Evolutionary conservation across 208 protist species (phyloP), one percentile per base, ranked within the genome.

Genomic region (Trypanosoma cruzi): DNA sequence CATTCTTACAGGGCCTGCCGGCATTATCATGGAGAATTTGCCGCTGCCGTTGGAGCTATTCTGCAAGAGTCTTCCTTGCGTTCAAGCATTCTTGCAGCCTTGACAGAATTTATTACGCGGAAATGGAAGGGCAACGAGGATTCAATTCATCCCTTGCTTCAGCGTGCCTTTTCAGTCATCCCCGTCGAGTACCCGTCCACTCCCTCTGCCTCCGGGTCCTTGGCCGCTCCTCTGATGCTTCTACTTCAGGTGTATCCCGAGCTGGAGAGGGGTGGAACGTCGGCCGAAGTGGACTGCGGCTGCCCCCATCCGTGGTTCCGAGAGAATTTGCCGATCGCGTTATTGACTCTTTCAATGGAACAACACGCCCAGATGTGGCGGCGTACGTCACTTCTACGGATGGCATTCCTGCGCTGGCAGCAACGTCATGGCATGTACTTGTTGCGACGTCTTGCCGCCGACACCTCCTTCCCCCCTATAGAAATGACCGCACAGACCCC

Each of bases 261-360:
- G 55, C 31, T 82, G 2, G 61, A 26, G 22, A 46, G 14, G 14
- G 16, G 8, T 16, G 10, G 54, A 34, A 10, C 48, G 24, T 18
- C 32, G 14, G 56, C 40, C 62, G 54, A 40, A 22, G 58, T 75
- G 1, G 20, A 28, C 20, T 79, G 77, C 46, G 72, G 75, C n/a
- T 94, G 85, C 61, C 61, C 50, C 0, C 89, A 95, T 60, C 61
- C 59, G 8, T 95, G 86, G 86, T 84, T 89, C 62, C 75, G 82
- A 1, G 63, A 84, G 46, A 76, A 66, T 20, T 52, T 95, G 10
- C 78, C 84, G 14, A 64, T 66, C 11, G 86, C 81, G 71, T 67
- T 87, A 24, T 67, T 84, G 5, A 55, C 61, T 6, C 62, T 68
- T 0, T 56, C 81, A 7, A 66, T 78, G 59, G 75, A 84, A 26